A percentile compares a stretch with the other conserved stretches of the same genome.
These are phyloP conservation scores for Xylaria sp. DNA, from an alignment of 2,329 filamentous ascomycete genomes.

Conservation along the genomic window DNA sequence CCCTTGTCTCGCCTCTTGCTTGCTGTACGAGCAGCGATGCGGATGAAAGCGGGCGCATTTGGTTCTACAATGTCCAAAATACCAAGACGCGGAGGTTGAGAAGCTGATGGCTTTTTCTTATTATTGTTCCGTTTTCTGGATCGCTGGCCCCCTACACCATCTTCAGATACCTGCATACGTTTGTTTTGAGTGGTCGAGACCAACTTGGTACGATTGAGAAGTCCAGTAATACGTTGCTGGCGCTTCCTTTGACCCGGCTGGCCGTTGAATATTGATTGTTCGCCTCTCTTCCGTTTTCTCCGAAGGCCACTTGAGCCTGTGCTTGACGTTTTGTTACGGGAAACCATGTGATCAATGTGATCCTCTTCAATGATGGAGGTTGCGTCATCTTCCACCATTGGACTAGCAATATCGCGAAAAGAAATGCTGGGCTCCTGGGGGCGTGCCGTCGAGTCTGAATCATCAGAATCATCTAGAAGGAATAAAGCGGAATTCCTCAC, in stretches of 20 bases:
- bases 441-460: constrained; percentile 48
- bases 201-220: constrained; percentile 41
- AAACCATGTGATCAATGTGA: constrained; percentile 62
- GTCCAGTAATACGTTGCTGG: constrained; percentile 49
- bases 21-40: constrained; percentile 69
- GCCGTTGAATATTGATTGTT: constrained; percentile 50
- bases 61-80: constrained; percentile 70
- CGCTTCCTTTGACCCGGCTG: constrained; percentile 42
- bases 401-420: constrained; percentile 25
- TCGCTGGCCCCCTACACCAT: constrained; percentile 11
- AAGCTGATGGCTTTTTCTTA: constrained; percentile 23
- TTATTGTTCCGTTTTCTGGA: constrained; percentile 28
- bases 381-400: constrained; percentile 51
- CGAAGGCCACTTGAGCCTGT: constrained; percentile 43
- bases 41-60: constrained; percentile 67
- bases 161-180: constrained; percentile 5
- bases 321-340: constrained; percentile 56
- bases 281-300: constrained; percentile 48
- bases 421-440: constrained; percentile 33
- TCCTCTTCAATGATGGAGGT: constrained; percentile 63
- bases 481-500: constrained; percentile 52
- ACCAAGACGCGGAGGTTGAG: constrained; percentile 61
- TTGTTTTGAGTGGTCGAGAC: constrained; percentile 26
- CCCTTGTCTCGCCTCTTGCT: constrained; percentile 61
- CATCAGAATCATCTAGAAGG: constrained; percentile 60